A percentile compares a stretch with the other conserved stretches of the same genome.
phyloP scores from a whole-genome alignment of 768 basidiomycete species.

The Kwoniella heveanensis region DNA sequence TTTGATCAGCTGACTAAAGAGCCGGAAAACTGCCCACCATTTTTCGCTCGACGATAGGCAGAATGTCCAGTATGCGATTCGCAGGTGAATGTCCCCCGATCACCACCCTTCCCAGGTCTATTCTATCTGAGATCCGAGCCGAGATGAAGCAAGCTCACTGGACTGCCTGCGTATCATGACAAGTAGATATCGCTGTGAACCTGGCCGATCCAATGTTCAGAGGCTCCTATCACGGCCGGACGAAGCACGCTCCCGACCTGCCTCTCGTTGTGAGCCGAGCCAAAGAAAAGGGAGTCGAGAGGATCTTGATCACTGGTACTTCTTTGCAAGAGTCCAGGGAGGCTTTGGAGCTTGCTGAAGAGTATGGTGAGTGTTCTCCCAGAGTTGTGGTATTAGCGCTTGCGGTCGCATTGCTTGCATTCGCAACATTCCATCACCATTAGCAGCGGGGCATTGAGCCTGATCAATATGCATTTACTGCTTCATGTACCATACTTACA shows the following conservation, averaged over 20 bases:
- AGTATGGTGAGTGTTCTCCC: conserved; percentile 61
- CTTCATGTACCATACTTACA: no score
- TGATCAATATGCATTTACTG: no score
- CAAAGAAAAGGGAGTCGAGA: conserved; percentile 64
- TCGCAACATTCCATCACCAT: no score
- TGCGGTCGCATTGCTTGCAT: background rate
- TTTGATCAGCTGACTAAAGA: no score
- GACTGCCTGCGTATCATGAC: background rate
- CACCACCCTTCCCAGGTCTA: no score
- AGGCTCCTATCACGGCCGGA: conserved; percentile 56
- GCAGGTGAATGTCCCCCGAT: conserved; percentile 14
- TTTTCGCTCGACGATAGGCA: background rate
- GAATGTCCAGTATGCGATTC: conserved; percentile 16
- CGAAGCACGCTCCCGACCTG: conserved; percentile 66
- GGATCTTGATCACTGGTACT: conserved; percentile 76
- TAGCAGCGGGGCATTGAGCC: no score
- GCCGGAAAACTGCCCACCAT: conserved; percentile 5
- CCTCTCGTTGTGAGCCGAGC: conserved; percentile 64
- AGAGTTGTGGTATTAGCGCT: background rate
- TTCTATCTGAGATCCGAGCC: no score
- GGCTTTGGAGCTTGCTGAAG: conserved; percentile 66
- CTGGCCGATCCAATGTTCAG: conserved; percentile 59
- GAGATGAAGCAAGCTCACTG: background rate
- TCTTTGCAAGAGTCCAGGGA: conserved; percentile 67
- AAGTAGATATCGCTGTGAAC: conserved; percentile 59